Conservation (phyloP, 2,329 filamentous ascomycete species). For the Diplodia scrobiculata region DNA sequence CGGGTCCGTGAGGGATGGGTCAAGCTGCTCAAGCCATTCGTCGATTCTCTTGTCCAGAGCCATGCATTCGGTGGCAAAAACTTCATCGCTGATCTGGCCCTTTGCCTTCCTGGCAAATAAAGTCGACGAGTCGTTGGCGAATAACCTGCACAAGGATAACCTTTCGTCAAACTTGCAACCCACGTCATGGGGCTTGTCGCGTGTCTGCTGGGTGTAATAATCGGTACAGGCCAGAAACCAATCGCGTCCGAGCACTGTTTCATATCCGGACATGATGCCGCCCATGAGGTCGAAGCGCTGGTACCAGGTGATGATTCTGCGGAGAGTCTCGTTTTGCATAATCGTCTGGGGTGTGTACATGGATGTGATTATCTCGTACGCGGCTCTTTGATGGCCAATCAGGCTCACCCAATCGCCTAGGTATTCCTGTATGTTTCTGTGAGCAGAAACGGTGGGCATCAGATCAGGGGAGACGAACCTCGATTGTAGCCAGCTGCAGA, state of each 20-base stretch:
- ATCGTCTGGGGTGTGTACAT: conserved; percentile 77
- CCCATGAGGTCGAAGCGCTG: conserved; percentile 83
- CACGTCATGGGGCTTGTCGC: conserved; percentile 63
- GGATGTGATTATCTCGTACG: conserved; percentile 74
- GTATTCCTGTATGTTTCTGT: conserved; percentile 67
- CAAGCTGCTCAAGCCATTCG: conserved; percentile 55
- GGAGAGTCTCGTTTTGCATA: conserved; percentile 68
- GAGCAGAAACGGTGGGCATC: conserved; percentile 28
- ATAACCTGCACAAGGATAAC: conserved; percentile 66
- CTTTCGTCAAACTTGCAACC: conserved; percentile 68
- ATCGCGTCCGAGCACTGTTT: conserved; percentile 70
- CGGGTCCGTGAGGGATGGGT: conserved; percentile 63
- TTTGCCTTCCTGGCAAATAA: conserved; percentile 71
- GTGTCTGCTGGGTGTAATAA: conserved; percentile 63
- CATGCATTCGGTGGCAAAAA: conserved; percentile 65
- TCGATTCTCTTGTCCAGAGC: conserved; percentile 48
- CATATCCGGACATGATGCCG: conserved; percentile 77
- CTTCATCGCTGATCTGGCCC: conserved; percentile 63
- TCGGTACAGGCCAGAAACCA: conserved; percentile 73
- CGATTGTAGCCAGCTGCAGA: conserved; percentile 87
- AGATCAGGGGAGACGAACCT: conserved; percentile 59
- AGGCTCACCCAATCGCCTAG: conserved; percentile 94
- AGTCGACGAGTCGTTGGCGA: conserved; percentile 78
- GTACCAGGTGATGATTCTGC: conserved; percentile 85
- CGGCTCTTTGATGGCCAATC: conserved; percentile 88